Conservation (phyloP, 192 early-diverging fungal genomes). For the Coemansia sp. region DNA sequence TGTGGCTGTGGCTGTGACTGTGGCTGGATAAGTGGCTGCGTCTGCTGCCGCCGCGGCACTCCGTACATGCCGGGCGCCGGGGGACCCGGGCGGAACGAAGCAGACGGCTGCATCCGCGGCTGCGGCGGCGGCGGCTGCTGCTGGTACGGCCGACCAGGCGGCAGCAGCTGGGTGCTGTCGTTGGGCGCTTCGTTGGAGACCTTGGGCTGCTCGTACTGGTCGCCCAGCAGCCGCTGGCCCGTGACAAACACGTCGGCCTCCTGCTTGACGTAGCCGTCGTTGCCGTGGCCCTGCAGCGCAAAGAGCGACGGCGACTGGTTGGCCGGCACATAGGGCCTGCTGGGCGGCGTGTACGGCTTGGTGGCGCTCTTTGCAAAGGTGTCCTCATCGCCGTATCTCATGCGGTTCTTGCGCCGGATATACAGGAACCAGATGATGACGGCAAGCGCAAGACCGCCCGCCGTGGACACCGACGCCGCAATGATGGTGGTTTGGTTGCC, state of each 20-base stretch:
- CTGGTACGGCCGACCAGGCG: constrained; percentile 10
- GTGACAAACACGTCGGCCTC: constrained; percentile 3
- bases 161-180: constrained; percentile 16
- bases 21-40: neutral
- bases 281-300: constrained; percentile 13
- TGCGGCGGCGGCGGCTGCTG: neutral
- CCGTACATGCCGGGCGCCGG: neutral
- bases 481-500: constrained; percentile 39
- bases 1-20: constrained; percentile 5
- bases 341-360: constrained; percentile 16
- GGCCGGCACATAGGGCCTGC: constrained; percentile 13
- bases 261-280: constrained; percentile 29
- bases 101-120: constrained; percentile 12
- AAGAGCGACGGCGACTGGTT: constrained; percentile 21
- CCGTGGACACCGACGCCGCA: constrained; percentile 29
- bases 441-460: constrained; percentile 27
- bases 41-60: neutral
- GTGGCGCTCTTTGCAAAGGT: constrained; percentile 20
- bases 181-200: constrained; percentile 3
- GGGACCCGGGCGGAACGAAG: constrained; percentile 6
- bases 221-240: neutral
- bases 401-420: constrained; percentile 20
- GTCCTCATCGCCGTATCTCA: constrained; percentile 27
- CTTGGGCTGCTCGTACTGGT: neutral
- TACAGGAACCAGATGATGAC: constrained; percentile 38